Conservation (phyloP, 1,284 basidiomycete genomes). For the Leccinum subfulvum region DNA sequence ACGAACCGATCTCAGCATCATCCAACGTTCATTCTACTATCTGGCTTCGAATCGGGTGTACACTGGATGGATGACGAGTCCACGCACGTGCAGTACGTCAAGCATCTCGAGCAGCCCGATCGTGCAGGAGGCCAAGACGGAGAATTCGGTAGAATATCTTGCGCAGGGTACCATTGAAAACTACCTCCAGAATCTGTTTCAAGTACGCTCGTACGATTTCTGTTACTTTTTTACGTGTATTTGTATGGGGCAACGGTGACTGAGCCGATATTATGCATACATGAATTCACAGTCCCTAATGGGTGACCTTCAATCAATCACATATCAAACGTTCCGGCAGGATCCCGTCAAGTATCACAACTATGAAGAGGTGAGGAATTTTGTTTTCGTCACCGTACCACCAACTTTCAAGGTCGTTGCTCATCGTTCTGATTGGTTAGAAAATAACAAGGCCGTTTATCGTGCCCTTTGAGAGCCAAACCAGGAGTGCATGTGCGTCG, state of each 20-base stretch:
- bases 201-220: constrained; percentile 45
- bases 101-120: constrained; percentile 73
- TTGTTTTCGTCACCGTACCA: constrained; percentile 3
- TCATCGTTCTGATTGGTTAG: constrained; percentile 8
- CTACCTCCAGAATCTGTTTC: constrained; percentile 92
- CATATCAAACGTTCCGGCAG: constrained; percentile 96
- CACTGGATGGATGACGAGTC: constrained; percentile 67
- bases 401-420: constrained; percentile 1
- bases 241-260: no score
- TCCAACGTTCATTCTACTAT: constrained; percentile 74
- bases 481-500: constrained; percentile 45
- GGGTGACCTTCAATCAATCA: constrained; percentile 93
- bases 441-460: constrained; percentile 65
- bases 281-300: constrained; percentile 73
- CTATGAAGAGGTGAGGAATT: constrained; percentile 80
- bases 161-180: constrained; percentile 88
- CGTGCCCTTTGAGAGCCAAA: constrained; percentile 59
- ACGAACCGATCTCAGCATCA: constrained; percentile 55
- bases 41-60: constrained; percentile 59
- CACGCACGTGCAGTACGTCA: constrained; percentile 90
- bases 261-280: not conserved
- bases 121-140: constrained; percentile 55
- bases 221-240: no score
- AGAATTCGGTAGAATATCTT: constrained; percentile 82
- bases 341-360: constrained; percentile 96